Base-by-base conservation (phyloP, 2,329 filamentous ascomycete genomes). In the Rosellinia necatrix region DNA sequence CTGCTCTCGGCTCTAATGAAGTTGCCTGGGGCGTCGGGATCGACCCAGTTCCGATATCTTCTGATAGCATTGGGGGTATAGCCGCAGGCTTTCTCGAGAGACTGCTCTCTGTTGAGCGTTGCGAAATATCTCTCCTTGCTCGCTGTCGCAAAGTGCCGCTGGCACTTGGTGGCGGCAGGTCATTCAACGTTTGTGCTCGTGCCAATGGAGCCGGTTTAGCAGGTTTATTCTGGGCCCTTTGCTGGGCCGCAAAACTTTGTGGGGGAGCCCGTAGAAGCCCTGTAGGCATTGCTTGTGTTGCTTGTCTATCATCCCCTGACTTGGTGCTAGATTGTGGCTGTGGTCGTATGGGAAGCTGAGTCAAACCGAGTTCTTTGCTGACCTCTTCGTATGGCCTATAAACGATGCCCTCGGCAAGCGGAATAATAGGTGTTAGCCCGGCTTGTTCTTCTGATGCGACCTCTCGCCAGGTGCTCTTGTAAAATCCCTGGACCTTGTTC, bases 401-500 rank as follows among this genome's bases (percentile, higher is more conserved):
- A 10, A 88, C 84, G 46, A 87, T 75, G 37, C 82, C 80, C 53
- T 85, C 81, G 2, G 80, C 78, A 19, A 88, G 74, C 2, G 85
- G 85, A 54, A 88, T 86, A 60, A 78, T 75, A 0, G 85, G 85
- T 0, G 85, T 88, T 50, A 88, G 72, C 1, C 84, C 84, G 35
- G 82, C 81, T 70, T 87, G 84, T 68, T 88, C 85, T 70, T 88
- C 85, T n/a, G 84, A 79, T 0, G 84, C 83, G 71, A 87, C 84
- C 67, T 88, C 85, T 65, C 83, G 82, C 80, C 85, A 88, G 1
- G 83, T 82, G 48, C 82, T 80, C 37, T 80, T 81, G 64, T 81
- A 78, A 2, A 78, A 71, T 22, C 78, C 69, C 59, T 81, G 75
- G 3, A 74, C 70, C 8, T 72, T 64, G 50, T 72, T 75, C 77